A percentile compares a stretch with the other conserved stretches of the same genome.
These are phyloP conservation scores for Trichothecium sympodiale DNA, from an alignment of 2,329 filamentous ascomycete species.

Conservation along the genomic window DNA sequence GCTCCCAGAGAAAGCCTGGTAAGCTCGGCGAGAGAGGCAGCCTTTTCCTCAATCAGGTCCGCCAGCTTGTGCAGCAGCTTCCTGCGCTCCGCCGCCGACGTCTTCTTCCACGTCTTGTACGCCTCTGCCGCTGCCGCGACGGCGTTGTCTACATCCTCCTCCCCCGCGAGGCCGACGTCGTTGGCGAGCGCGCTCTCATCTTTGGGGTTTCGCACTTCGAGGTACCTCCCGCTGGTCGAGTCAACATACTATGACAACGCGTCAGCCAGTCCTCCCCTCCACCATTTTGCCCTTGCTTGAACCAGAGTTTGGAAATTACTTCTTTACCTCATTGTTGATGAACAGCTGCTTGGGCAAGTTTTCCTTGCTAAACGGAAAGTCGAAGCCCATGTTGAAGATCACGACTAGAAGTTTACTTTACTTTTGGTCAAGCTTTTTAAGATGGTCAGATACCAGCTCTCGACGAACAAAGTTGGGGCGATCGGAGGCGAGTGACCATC, in stretches of 20 bases:
- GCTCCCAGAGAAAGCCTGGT: slow-evolving; percentile 34
- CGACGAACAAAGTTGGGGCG: too few relatives aligned
- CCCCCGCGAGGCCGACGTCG: slow-evolving; percentile 31
- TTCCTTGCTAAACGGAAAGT: slow-evolving; percentile 15
- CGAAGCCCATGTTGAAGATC: slow-evolving; percentile 1
- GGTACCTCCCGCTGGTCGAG: slow-evolving; percentile 30
- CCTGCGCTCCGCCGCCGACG: slow-evolving; percentile 22
- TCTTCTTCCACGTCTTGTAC: slow-evolving; percentile 28
- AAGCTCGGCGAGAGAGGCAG: slow-evolving; percentile 22
- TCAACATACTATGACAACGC: slow-evolving; percentile 23
- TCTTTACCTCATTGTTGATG: slow-evolving; percentile 21
- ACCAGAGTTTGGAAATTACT: too few relatives aligned
- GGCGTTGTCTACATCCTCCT: slow-evolving; percentile 33
- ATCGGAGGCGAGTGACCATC: too few relatives aligned
- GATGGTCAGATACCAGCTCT: too few relatives aligned
- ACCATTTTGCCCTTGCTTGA: slow-evolving; percentile 5
- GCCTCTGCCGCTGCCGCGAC: slow-evolving; percentile 33
- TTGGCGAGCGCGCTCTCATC: slow-evolving; percentile 37
- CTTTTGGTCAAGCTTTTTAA: too few relatives aligned
- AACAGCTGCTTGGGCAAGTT: slow-evolving; percentile 25
- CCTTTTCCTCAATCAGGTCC: slow-evolving; percentile 25
- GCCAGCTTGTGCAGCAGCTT: slow-evolving; percentile 32
- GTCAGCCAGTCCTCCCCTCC: not conserved
- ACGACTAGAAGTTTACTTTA: not conserved
- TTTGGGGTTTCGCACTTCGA: slow-evolving; percentile 36